A percentile compares a stretch with the other conserved stretches of the same genome.
Conservation (phyloP, 2,329 filamentous ascomycete species). For the Trichophyton simii region DNA sequence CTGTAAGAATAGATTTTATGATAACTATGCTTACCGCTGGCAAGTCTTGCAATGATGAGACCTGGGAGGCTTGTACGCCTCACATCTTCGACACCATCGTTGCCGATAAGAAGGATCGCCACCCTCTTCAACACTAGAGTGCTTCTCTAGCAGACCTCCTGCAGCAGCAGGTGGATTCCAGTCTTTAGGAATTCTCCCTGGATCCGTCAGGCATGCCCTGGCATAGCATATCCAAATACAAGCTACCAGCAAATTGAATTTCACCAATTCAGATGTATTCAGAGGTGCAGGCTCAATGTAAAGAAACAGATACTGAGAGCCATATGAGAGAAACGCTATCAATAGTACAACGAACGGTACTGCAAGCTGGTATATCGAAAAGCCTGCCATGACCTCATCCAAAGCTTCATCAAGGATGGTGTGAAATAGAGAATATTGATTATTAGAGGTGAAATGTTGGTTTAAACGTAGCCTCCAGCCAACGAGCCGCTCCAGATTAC, state of each 20-base stretch:
- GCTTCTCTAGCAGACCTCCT: conserved; percentile 7
- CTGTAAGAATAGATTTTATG: too few relatives aligned
- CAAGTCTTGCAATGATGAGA: conserved; percentile 55
- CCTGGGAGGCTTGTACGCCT: conserved; percentile 48
- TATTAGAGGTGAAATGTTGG: too few relatives aligned
- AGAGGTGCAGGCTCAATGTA: conserved; percentile 44
- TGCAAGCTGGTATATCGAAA: conserved; percentile 33
- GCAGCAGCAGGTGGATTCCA: conserved; percentile 20
- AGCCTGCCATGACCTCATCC: conserved; percentile 16
- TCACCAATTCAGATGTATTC: conserved; percentile 36
- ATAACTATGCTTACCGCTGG: conserved; percentile 34
- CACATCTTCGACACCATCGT: conserved; percentile 51
- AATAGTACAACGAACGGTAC: conserved; percentile 42
- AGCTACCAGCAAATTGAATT: conserved; percentile 43
- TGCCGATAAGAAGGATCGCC: conserved; percentile 18
- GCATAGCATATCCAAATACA: conserved; percentile 49
- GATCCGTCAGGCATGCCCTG: conserved; percentile 46
- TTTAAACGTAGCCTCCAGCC: too few relatives aligned
- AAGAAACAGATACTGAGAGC: conserved; percentile 47
- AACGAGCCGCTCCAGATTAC: too few relatives aligned
- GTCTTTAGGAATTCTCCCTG: conserved; percentile 41
- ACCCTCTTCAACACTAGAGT: conserved; percentile 13
- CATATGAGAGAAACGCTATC: conserved; percentile 48
- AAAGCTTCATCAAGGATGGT: background rate
- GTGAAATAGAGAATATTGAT: too few relatives aligned